Evolutionary conservation across 331 rosid species (phyloP).

Genomic region (Saraca asoca): DNA sequence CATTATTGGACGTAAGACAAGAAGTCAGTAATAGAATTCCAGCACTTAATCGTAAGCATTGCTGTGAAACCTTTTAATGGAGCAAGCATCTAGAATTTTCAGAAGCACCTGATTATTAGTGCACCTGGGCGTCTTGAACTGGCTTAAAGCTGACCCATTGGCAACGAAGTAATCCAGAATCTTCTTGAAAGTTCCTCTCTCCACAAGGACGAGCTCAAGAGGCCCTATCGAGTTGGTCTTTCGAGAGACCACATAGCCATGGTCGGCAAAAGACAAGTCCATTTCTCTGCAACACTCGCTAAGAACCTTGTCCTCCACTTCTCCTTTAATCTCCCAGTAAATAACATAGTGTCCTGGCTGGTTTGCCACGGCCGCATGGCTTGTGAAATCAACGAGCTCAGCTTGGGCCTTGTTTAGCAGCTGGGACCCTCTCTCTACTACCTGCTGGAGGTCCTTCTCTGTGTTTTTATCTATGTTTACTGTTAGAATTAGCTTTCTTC

Average conservation of each 20-base stretch:
- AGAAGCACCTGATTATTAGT: constrained; percentile 60
- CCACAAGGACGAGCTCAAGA: constrained; percentile 65
- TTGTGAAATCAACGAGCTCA: constrained; percentile 85
- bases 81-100: constrained; percentile 51
- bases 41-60: constrained; percentile 51
- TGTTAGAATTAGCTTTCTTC: constrained; percentile 72
- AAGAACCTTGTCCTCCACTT: constrained; percentile 56
- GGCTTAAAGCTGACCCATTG: constrained; percentile 76
- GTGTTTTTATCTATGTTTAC: constrained; percentile 89
- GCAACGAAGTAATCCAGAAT: constrained; percentile 68
- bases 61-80: constrained; percentile 53
- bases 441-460: constrained; percentile 84
- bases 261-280: constrained; percentile 76
- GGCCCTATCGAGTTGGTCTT: constrained; percentile 74
- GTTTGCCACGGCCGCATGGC: constrained; percentile 56
- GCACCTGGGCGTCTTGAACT: constrained; percentile 93
- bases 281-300: constrained; percentile 63
- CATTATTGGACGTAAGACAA: no score
- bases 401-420: constrained; percentile 50
- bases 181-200: constrained; percentile 73
- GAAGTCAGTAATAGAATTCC: not conserved
- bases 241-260: constrained; percentile 85
- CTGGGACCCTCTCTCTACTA: constrained; percentile 69
- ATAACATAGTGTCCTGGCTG: constrained; percentile 77
- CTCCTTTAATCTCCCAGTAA: constrained; percentile 87